Evolutionary conservation across 164 flowering plant genomes (phyloP), one percentile per base, ranked within the genome.

Genomic region (Saururus chinensis): DNA sequence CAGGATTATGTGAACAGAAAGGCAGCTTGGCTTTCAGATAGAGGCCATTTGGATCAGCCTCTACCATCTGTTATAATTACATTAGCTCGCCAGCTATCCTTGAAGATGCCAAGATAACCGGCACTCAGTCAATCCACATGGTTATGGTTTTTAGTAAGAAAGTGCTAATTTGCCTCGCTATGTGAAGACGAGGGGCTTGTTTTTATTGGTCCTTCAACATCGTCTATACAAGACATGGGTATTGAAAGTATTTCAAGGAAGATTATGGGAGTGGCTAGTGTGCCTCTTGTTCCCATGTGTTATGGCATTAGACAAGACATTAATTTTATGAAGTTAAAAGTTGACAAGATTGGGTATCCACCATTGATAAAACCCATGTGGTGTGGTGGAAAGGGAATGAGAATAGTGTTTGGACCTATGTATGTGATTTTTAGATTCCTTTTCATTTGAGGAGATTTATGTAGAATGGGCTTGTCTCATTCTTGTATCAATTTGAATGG

Each of bases 351-450:
- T 77, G 96, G 99, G 42, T 93, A 93, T 74, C 97, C 99, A 61
- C 53, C 88, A 53, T 66, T 93, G 70, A 90, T 93, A 77, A 93
- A 93, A 76, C 99, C 99, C 20, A 93, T 97, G n/a, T 97, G 90
- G n/a, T 81, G 99, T 70, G 99, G 99, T 70, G 99, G 99, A 73
- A 97, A 97, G 99, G 99, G 99, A 59, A 93, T 93, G 99, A 82
- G 95, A 80, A 87, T 93, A 70, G 99, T 93, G 67, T 79, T 82
- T 53, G 71, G 73, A 67, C 84, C 83, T 22, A 61, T n/a, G n/a
- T n/a, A 70, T 62, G 97, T 88, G 54, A 90, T 93, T 77, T 83
- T 71, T 53, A n/a, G 99, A 93, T 45, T 75, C 97, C 45, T 81
- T 93, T 65, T 71, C 90, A n/a, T n/a, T n/a, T n/a, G n/a, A 82